phyloP scores from a whole-genome alignment of 2,329 filamentous ascomycete species.

The Aspergillus versicolor region DNA sequence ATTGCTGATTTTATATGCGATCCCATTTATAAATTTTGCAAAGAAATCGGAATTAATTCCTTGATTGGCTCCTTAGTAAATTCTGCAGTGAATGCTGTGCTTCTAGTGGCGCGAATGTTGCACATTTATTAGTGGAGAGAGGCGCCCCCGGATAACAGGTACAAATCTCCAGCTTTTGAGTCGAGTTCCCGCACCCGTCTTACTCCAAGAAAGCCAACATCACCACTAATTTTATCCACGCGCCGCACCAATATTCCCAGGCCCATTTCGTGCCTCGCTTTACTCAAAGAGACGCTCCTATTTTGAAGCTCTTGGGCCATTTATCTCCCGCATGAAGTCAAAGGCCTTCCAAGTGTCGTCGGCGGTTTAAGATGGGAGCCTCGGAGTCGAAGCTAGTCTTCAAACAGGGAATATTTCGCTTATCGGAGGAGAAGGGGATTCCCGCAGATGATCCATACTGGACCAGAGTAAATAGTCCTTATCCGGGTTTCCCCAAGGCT shows the following conservation, averaged over 20 bases:
- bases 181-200: conserved; percentile 18
- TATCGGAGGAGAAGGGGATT: conserved; percentile 89
- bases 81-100: background rate
- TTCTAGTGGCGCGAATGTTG: background rate
- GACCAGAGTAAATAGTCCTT: conserved; percentile 65
- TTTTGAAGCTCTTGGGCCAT: background rate
- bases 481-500: background rate
- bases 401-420: conserved; percentile 95
- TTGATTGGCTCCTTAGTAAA: background rate
- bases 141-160: background rate
- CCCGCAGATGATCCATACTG: conserved; percentile 87
- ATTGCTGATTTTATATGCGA: background rate
- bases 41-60: background rate
- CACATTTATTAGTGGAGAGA: background rate
- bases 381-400: conserved; percentile 99
- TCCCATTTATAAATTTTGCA: background rate
- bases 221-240: conserved; percentile 17
- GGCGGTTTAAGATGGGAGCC: conserved; percentile 71
- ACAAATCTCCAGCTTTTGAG: conserved; percentile 11
- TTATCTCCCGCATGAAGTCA: conserved; percentile 26
- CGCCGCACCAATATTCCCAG: conserved; percentile 7
- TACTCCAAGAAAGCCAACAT: conserved; percentile 20
- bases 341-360: conserved; percentile 24
- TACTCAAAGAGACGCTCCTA: background rate
- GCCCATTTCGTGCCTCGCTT: background rate